These are phyloP conservation scores for Coemansia sp. DNA, from an alignment of 192 early-diverging fungal species.

Conservation along the genomic window DNA sequence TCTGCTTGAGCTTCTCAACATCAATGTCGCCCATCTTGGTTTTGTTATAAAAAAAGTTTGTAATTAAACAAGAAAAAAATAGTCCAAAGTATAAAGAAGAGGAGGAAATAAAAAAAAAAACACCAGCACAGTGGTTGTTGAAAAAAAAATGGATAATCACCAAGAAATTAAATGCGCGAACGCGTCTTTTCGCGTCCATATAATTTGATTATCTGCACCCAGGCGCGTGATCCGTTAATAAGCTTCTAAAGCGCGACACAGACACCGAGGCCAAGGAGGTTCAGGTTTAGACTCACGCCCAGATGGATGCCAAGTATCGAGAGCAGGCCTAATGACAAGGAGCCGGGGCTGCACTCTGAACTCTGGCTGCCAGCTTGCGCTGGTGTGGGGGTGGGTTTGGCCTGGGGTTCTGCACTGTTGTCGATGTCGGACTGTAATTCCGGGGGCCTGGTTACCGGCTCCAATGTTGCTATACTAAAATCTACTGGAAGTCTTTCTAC, in stretches of 20 bases:
- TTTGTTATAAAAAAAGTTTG: too few relatives aligned
- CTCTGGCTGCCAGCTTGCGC: constrained; percentile 2
- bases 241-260: constrained; percentile 34
- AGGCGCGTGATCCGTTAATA: not conserved
- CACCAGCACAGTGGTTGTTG: too few relatives aligned
- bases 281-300: not conserved
- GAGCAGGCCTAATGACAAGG: constrained; percentile 40
- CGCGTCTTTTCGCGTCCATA: not conserved
- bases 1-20: too few relatives aligned
- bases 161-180: not conserved
- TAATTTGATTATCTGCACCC: not conserved
- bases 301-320: constrained; percentile 34
- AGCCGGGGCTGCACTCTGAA: constrained; percentile 25
- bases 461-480: not conserved
- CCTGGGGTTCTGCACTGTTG: not conserved
- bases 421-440: not conserved
- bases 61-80: too few relatives aligned
- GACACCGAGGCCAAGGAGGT: constrained; percentile 32
- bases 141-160: too few relatives aligned
- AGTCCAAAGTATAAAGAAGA: too few relatives aligned
- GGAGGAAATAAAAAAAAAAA: too few relatives aligned
- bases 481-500: not conserved
- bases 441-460: not conserved
- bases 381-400: constrained; percentile 20
- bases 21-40: too few relatives aligned